A percentile compares a stretch with the other conserved stretches of the same genome.
phyloP scores from a whole-genome alignment of 192 early-diverging fungal species.

The Coemansia sp. region DNA sequence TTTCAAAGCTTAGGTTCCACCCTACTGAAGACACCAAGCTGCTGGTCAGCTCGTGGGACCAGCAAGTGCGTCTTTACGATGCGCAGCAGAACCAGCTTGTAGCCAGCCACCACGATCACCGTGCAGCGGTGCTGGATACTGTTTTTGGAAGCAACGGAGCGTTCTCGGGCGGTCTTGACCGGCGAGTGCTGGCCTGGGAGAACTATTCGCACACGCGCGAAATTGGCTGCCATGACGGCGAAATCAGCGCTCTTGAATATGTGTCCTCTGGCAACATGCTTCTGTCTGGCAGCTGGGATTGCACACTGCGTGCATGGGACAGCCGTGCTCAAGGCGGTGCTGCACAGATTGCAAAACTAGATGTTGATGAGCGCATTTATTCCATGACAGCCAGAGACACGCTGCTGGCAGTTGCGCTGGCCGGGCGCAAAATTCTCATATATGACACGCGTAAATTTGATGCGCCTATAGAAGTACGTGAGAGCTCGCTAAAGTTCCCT shows the following conservation, averaged over 20 bases:
- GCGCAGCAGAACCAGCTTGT: slow-evolving; percentile 59
- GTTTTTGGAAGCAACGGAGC: slow-evolving; percentile 63
- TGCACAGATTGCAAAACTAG: slow-evolving; percentile 14
- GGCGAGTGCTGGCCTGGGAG: slow-evolving; percentile 67
- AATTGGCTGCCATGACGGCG: slow-evolving; percentile 79
- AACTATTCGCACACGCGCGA: slow-evolving; percentile 53
- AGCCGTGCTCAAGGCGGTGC: slow-evolving; percentile 46
- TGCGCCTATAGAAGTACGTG: slow-evolving; percentile 65
- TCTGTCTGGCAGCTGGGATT: slow-evolving; percentile 93
- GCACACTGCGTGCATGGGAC: slow-evolving; percentile 63
- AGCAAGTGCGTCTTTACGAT: slow-evolving; percentile 83
- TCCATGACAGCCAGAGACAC: slow-evolving; percentile 75
- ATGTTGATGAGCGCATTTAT: slow-evolving; percentile 69
- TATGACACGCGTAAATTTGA: slow-evolving; percentile 87
- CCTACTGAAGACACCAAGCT: slow-evolving; percentile 64
- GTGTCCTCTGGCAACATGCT: slow-evolving; percentile 56
- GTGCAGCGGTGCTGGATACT: slow-evolving; percentile 74
- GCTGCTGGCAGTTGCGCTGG: slow-evolving; percentile 78
- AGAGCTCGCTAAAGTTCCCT: slow-evolving; percentile 86
- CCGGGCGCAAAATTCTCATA: slow-evolving; percentile 69
- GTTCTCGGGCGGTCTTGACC: slow-evolving; percentile 78
- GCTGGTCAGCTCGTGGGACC: slow-evolving; percentile 89
- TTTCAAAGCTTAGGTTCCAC: slow-evolving; percentile 72
- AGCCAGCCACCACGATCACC: slow-evolving; percentile 57
- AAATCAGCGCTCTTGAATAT: slow-evolving; percentile 68